These are phyloP conservation scores for Cordyceps tenuipes DNA, from an alignment of 2,329 filamentous ascomycete genomes.

Conservation along the genomic window DNA sequence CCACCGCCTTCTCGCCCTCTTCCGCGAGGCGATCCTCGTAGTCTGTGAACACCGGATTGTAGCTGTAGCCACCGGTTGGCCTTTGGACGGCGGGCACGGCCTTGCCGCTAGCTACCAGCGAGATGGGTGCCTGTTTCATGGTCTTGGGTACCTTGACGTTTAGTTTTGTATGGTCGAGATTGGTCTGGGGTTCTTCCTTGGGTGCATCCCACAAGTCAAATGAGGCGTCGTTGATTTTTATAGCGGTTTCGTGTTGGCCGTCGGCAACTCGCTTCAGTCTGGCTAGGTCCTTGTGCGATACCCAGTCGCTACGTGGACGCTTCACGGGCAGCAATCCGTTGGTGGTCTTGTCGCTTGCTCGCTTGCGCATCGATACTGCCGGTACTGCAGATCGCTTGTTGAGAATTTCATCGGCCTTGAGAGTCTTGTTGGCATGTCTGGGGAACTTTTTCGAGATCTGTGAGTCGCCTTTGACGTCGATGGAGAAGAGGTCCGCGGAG, in stretches of 20 bases:
- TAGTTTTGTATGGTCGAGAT: conserved; percentile 58
- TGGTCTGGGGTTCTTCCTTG: conserved; percentile 27
- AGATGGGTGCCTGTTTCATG: conserved; percentile 67
- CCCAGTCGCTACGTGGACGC: conserved; percentile 66
- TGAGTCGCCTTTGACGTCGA: conserved; percentile 68
- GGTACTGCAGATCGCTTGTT: conserved; percentile 74
- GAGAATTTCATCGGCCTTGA: conserved; percentile 90
- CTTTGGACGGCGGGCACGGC: conserved; percentile 67
- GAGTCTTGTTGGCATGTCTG: conserved; percentile 62
- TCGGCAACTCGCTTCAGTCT: conserved; percentile 73
- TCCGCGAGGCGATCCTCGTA: conserved; percentile 69
- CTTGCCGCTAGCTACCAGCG: conserved; percentile 76
- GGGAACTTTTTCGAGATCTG: conserved; percentile 55
- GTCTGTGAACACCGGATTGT: conserved; percentile 83
- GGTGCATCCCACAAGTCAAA: conserved; percentile 70
- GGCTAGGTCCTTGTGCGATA: conserved; percentile 76
- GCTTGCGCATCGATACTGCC: conserved; percentile 70
- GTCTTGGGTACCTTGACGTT: conserved; percentile 66
- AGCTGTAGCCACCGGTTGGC: conserved; percentile 77
- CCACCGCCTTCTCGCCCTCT: conserved; percentile 72
- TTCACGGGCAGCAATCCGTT: conserved; percentile 70
- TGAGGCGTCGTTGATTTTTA: conserved; percentile 51
- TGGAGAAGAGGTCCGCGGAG: conserved; percentile 73
- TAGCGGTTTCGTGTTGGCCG: conserved; percentile 50
- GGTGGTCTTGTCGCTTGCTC: conserved; percentile 58